Conservation (phyloP, 139 green algal genomes). For the Chlamydomonas eustigma region DNA sequence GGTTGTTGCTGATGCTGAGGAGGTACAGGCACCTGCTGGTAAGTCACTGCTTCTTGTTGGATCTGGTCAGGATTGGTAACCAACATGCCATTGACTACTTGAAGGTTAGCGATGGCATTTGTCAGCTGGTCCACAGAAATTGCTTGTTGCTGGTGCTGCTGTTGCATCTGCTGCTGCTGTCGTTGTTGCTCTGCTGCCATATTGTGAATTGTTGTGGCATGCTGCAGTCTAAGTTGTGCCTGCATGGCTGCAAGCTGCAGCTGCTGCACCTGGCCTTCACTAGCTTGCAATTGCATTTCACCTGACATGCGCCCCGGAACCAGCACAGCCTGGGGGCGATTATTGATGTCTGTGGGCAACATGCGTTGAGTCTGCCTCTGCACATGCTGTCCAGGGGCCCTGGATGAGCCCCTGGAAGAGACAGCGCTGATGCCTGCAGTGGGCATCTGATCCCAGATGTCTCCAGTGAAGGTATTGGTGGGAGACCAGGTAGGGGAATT, state of each 20-base stretch:
- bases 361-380: background rate
- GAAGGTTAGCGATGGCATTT: background rate
- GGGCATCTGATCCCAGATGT: slow-evolving; percentile 2
- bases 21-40: background rate
- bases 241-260: background rate
- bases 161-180: background rate
- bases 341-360: no score
- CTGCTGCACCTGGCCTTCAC: background rate
- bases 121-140: background rate
- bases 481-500: background rate
- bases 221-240: background rate
- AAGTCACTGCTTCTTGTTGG: background rate
- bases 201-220: background rate
- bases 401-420: background rate
- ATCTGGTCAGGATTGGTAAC: no score
- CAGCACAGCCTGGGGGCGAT: background rate
- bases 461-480: background rate
- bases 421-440: background rate
- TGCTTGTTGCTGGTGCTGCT: background rate
- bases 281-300: background rate
- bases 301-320: no score
- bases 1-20: slow-evolving; percentile 11
- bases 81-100: background rate
- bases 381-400: no score
- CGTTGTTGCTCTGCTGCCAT: background rate